Conservation (phyloP, 1,284 basidiomycete species). For the Trametes polyzona region DNA sequence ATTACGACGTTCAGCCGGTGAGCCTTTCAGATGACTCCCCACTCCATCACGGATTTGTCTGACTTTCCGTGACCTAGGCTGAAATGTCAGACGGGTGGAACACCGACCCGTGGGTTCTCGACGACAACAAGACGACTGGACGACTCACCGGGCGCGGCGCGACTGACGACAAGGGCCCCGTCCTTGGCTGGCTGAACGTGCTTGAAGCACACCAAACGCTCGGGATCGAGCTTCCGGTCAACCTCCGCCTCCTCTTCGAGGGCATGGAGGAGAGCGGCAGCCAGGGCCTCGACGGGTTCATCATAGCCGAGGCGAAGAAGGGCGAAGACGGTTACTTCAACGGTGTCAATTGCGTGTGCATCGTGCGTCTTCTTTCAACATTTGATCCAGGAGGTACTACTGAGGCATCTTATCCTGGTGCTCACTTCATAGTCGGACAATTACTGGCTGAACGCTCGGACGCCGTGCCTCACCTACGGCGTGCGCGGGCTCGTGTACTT, state of each 20-base stretch:
- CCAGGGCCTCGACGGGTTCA: constrained; percentile 91
- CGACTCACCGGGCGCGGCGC: constrained; percentile 88
- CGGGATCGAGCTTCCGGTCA: constrained; percentile 86
- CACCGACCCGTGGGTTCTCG: constrained; percentile 90
- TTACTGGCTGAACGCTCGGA: constrained; percentile 84
- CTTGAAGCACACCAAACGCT: constrained; percentile 85
- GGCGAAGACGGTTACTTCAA: constrained; percentile 80
- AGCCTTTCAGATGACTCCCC: not conserved
- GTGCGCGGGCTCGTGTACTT: constrained; percentile 92
- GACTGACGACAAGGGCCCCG: constrained; percentile 93
- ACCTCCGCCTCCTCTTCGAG: constrained; percentile 94
- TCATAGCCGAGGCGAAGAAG: constrained; percentile 75
- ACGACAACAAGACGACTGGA: constrained; percentile 67
- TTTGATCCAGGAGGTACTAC: not conserved
- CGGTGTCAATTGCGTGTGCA: constrained; percentile 94
- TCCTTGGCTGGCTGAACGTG: constrained; percentile 95
- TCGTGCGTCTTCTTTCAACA: constrained; percentile 57
- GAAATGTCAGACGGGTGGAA: constrained; percentile 87
- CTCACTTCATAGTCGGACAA: constrained; percentile 72
- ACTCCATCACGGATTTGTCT: not conserved
- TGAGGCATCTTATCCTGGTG: too few relatives aligned
- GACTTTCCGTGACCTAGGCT: constrained; percentile 45
- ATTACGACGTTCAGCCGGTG: constrained; percentile 87
- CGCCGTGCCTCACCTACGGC: constrained; percentile 77
- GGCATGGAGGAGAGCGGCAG: constrained; percentile 99